These are phyloP conservation scores for Smallanthus sonchifolius DNA, from an alignment of 129 eudicot species.

Conservation along the genomic window DNA sequence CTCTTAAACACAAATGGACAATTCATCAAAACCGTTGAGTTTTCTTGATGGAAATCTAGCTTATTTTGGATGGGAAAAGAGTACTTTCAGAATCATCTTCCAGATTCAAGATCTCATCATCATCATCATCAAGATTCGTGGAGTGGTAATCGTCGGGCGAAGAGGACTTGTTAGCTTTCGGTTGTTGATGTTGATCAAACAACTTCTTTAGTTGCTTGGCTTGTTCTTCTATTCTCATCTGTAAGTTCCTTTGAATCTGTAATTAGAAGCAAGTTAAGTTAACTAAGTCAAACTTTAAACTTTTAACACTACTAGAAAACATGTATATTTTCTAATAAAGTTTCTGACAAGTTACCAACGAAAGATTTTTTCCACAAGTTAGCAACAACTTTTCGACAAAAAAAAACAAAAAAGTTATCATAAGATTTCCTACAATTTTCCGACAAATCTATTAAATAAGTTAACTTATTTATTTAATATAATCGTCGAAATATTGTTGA, in stretches of 20 bases:
- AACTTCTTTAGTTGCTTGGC: constrained; percentile 65
- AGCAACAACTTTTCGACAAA: too few relatives aligned
- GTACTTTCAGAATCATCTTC: constrained; percentile 39
- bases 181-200: constrained; percentile 75
- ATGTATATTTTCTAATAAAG: too few relatives aligned
- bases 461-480: too few relatives aligned
- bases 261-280: background rate
- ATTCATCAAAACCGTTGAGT: constrained; percentile 2
- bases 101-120: constrained; percentile 25
- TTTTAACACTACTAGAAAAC: background rate
- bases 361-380: too few relatives aligned
- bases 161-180: constrained; percentile 34
- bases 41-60: constrained; percentile 29
- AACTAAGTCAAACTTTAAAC: constrained; percentile 16
- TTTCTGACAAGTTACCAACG: too few relatives aligned
- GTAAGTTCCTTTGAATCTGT: constrained; percentile 72
- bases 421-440: too few relatives aligned
- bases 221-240: constrained; percentile 81
- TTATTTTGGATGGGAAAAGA: constrained; percentile 40
- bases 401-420: too few relatives aligned
- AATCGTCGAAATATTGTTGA: too few relatives aligned
- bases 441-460: too few relatives aligned
- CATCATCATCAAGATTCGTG: constrained; percentile 21
- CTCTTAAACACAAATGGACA: constrained; percentile 13
- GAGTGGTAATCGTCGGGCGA: constrained; percentile 26